Evolutionary conservation across 2,329 filamentous ascomycete genomes (phyloP).

Genomic region (Beauveria medogensis): DNA sequence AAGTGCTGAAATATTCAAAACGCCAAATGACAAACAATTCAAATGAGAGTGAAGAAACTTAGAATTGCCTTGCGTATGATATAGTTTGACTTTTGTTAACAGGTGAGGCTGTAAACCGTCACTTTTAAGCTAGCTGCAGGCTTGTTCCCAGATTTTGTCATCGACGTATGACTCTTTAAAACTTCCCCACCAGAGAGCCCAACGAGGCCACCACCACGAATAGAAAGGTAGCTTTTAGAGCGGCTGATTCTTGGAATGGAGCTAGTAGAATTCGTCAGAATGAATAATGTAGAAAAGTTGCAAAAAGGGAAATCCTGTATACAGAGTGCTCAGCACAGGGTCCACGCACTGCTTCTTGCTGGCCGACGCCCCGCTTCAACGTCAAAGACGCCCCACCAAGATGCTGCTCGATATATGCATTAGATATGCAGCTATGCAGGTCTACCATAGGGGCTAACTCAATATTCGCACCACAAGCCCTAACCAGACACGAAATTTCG

Average conservation of each 20-base stretch:
- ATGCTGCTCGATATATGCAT: slow-evolving; percentile 20
- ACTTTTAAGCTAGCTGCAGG: neutral
- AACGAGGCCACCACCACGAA: neutral
- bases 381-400: slow-evolving; percentile 16
- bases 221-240: neutral
- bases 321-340: slow-evolving; percentile 8
- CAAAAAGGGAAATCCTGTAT: neutral
- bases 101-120: neutral
- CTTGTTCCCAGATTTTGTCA: slow-evolving; percentile 1
- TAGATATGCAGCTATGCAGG: slow-evolving; percentile 20
- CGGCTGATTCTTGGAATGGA: neutral
- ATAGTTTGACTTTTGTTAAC: neutral
- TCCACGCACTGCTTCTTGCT: slow-evolving; percentile 9
- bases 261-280: slow-evolving; percentile 8
- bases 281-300: slow-evolving; percentile 1
- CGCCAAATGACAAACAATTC: neutral
- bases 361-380: slow-evolving; percentile 19
- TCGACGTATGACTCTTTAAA: slow-evolving; percentile 7
- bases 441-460: slow-evolving; percentile 16
- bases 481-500: slow-evolving; percentile 31
- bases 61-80: neutral
- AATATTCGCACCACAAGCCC: slow-evolving; percentile 30
- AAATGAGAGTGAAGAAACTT: slow-evolving; percentile 1
- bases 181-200: slow-evolving; percentile 5
- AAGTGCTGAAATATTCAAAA: neutral